Percentiles rank a stretch among this genome's conserved stretches.
Evolutionary conservation across 768 basidiomycete species (phyloP).

Genomic region (Pulveroboletus sp.): DNA sequence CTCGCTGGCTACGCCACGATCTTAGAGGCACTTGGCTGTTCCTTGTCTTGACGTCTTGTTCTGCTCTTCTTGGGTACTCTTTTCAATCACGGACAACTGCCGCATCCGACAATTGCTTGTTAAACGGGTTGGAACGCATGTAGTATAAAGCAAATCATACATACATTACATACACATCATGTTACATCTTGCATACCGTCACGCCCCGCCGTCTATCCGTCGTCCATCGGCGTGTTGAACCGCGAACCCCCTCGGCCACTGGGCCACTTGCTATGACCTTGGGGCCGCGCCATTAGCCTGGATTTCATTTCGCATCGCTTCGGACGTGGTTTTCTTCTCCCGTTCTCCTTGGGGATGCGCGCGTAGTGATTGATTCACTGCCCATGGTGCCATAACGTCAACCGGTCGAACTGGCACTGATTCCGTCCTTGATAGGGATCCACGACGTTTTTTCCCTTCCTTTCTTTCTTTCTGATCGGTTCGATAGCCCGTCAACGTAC

Average conservation of each 20-base stretch:
- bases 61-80: conserved; percentile 25
- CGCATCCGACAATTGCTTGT: conserved; percentile 21
- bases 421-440: conserved; percentile 6
- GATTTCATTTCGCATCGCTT: conserved; percentile 10
- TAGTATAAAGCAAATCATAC: conserved; percentile 28
- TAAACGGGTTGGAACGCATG: conserved; percentile 31
- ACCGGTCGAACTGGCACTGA: background rate
- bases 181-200: conserved; percentile 19
- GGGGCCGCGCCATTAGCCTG: background rate
- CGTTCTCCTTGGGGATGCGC: background rate
- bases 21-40: background rate
- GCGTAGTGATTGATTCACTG: background rate
- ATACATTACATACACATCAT: conserved; percentile 24
- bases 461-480: conserved; percentile 9
- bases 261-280: background rate
- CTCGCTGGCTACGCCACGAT: conserved; percentile 1
- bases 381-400: conserved; percentile 4
- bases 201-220: conserved; percentile 7
- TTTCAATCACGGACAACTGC: conserved; percentile 22
- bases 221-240: background rate
- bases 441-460: background rate
- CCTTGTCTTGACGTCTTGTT: conserved; percentile 28
- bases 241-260: conserved; percentile 4
- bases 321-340: background rate
- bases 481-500: no score